Evolutionary conservation across 2,329 filamentous ascomycete species (phyloP).

Genomic region (Trichoderma pleuroti): DNA sequence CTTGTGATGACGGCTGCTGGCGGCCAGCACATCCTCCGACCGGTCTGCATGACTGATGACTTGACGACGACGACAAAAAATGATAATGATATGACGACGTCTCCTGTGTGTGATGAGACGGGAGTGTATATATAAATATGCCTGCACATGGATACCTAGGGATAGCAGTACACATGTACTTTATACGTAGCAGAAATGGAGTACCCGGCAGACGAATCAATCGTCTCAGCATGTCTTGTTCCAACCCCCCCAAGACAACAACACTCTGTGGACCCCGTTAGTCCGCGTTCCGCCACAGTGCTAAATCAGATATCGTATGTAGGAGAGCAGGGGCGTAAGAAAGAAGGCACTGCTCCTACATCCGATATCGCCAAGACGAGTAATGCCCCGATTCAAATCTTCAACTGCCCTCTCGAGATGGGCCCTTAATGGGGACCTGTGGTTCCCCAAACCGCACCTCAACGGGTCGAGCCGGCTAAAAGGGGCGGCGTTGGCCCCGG

Average conservation of each 20-base stretch:
- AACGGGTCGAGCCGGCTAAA: neutral
- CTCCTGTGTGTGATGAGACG: neutral
- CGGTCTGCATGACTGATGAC: neutral
- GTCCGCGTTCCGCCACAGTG: neutral
- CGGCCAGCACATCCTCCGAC: neutral
- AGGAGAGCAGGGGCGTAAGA: neutral
- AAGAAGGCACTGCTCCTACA: neutral
- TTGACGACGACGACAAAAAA: neutral
- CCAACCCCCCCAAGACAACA: neutral
- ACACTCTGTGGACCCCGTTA: neutral
- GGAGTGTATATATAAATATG: neutral
- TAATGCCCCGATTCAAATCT: neutral
- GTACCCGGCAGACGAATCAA: neutral
- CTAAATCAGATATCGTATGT: neutral
- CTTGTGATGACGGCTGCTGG: slow-evolving; percentile 20
- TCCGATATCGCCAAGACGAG: neutral
- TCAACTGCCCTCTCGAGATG: neutral
- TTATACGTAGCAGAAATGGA: neutral
- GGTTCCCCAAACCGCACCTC: slow-evolving; percentile 2
- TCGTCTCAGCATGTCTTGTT: neutral
- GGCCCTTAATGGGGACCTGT: neutral
- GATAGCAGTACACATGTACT: neutral
- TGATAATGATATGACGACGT: neutral
- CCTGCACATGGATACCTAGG: neutral
- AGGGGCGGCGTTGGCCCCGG: neutral